These are phyloP conservation scores for Anethum foeniculum DNA, from an alignment of 140 eudicot genomes.

Conservation along the genomic window DNA sequence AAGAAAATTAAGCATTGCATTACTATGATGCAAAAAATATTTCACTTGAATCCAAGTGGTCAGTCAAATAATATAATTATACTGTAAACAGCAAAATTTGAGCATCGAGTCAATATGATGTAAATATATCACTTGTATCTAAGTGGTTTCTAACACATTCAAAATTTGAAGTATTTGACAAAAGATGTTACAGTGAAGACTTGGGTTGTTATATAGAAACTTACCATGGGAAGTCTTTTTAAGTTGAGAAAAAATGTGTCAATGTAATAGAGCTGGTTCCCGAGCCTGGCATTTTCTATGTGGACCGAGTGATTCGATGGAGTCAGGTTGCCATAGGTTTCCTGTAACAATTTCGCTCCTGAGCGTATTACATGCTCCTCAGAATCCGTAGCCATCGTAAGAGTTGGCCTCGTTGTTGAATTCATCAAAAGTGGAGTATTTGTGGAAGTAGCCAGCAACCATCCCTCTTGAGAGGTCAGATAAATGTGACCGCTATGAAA, in stretches of 20 bases:
- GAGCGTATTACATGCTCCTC: constrained; percentile 58
- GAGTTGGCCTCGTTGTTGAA: constrained; percentile 61
- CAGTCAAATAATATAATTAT: neutral
- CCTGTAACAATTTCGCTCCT: constrained; percentile 74
- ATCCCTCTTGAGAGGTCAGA: constrained; percentile 95
- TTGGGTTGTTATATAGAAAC: neutral
- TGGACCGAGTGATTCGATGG: constrained; percentile 78
- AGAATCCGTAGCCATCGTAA: constrained; percentile 84
- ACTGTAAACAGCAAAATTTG: neutral
- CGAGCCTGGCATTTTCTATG: constrained; percentile 73
- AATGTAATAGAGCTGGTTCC: constrained; percentile 59
- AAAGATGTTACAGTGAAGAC: neutral
- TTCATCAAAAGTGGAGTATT: constrained; percentile 69
- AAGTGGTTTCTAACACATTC: neutral
- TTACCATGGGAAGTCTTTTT: constrained; percentile 96
- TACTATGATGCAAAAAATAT: neutral
- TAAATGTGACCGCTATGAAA: constrained; percentile 90
- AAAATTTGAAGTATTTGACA: neutral
- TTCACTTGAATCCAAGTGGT: neutral
- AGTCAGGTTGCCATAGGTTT: constrained; percentile 44
- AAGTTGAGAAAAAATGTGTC: constrained; percentile 81
- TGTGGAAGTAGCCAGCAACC: constrained; percentile 86
- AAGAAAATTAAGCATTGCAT: neutral
- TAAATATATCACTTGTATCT: neutral
- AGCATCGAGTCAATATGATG: neutral